These are phyloP conservation scores for Sporothrix luriei DNA, from an alignment of 2,329 filamentous ascomycete genomes.

Conservation along the genomic window DNA sequence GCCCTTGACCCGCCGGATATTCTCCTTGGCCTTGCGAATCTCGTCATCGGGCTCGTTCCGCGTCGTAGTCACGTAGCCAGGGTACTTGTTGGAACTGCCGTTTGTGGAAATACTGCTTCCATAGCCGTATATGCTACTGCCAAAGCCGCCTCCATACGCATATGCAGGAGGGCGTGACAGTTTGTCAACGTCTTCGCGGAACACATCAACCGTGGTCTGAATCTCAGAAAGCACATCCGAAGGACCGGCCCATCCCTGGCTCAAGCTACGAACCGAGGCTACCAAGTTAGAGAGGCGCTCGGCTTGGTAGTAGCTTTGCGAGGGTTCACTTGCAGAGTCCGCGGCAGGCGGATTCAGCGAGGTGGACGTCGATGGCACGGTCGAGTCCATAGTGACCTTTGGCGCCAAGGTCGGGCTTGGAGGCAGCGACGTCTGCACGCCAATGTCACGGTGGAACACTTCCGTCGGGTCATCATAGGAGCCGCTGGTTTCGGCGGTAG, in stretches of 20 bases:
- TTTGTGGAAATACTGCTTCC: conserved; percentile 38
- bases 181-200: conserved; percentile 67
- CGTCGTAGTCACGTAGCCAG: conserved; percentile 48
- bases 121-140: conserved; percentile 42
- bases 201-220: conserved; percentile 56
- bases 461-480: conserved; percentile 67
- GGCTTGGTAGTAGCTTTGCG: conserved; percentile 25
- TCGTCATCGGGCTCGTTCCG: conserved; percentile 66
- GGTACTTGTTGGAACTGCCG: conserved; percentile 47
- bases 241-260: conserved; percentile 29
- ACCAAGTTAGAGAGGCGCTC: conserved; percentile 27
- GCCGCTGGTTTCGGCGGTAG: conserved; percentile 49
- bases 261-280: conserved; percentile 36
- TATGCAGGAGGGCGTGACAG: conserved; percentile 46
- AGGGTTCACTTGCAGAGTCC: neutral
- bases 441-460: conserved; percentile 78
- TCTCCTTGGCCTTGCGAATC: conserved; percentile 70
- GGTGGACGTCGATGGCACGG: neutral
- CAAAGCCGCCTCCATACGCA: conserved; percentile 44
- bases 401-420: conserved; percentile 45
- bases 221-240: conserved; percentile 45
- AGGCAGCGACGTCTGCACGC: conserved; percentile 70
- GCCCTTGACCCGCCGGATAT: conserved; percentile 78
- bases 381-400: conserved; percentile 28
- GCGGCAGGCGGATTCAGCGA: neutral